phyloP scores from a whole-genome alignment of 164 flowering plant genomes.

The Piper longum region DNA sequence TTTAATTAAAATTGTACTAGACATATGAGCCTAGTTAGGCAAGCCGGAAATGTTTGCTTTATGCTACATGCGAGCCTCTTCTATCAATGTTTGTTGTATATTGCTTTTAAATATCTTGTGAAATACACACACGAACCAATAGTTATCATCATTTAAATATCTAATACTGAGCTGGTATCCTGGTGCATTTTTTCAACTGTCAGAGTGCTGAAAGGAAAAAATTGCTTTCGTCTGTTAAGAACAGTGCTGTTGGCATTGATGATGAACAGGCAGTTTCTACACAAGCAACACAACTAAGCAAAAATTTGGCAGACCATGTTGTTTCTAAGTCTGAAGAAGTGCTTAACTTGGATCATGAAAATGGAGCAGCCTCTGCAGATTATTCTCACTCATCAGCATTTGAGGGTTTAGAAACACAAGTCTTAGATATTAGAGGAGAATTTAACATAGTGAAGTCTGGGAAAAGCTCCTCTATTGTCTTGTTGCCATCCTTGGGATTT shows the following conservation, averaged over 20 bases:
- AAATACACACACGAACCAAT: too few relatives aligned
- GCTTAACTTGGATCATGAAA: not conserved
- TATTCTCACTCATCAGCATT: not conserved
- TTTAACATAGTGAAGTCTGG: conserved; percentile 7
- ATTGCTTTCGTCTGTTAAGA: conserved; percentile 51
- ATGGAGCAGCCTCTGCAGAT: not conserved
- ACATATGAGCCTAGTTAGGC: too few relatives aligned
- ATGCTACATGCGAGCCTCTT: too few relatives aligned
- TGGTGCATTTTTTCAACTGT: not conserved
- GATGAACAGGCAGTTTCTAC: conserved; percentile 7
- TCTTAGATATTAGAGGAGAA: not conserved
- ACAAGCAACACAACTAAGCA: not conserved
- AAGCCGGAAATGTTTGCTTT: too few relatives aligned
- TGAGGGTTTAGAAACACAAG: not conserved
- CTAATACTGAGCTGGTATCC: not conserved
- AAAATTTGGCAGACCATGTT: not conserved
- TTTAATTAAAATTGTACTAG: too few relatives aligned
- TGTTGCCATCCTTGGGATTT: conserved; percentile 3
- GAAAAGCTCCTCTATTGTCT: conserved; percentile 7
- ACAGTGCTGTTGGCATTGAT: conserved; percentile 5
- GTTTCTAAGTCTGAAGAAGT: conserved; percentile 1
- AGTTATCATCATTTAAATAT: not conserved
- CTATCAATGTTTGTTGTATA: too few relatives aligned
- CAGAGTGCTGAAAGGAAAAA: conserved; percentile 83
- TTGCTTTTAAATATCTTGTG: too few relatives aligned